Conservation (phyloP, 1,284 basidiomycete species). For the Cutaneotrichosporon mucoides region DNA sequence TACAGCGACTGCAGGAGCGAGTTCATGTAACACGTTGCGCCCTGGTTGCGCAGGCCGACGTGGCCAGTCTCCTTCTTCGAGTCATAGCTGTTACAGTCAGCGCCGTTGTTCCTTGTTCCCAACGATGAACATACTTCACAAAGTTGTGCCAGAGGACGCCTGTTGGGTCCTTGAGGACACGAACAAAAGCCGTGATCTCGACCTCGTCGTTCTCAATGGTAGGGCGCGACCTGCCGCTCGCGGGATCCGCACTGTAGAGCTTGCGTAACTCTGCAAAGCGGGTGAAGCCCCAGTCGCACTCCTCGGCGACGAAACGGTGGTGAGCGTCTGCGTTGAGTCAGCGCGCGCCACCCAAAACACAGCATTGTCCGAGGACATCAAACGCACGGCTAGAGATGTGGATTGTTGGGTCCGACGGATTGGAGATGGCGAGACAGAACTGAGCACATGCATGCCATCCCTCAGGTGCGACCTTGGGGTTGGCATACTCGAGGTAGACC, state of each 20-base stretch:
- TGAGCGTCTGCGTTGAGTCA: conserved; percentile 71
- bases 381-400: conserved; percentile 92
- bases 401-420: conserved; percentile 88
- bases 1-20: conserved; percentile 94
- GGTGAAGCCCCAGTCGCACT: conserved; percentile 99
- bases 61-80: conserved; percentile 99
- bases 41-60: conserved; percentile 98
- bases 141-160: conserved; percentile 99
- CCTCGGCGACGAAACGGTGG: conserved; percentile 98
- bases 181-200: conserved; percentile 91
- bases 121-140: conserved; percentile 66
- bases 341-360: neutral
- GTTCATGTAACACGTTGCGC: conserved; percentile 99
- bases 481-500: conserved; percentile 98
- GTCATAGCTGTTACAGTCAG: conserved; percentile 72
- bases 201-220: conserved; percentile 96
- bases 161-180: conserved; percentile 98
- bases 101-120: too few species aligned
- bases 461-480: conserved; percentile 93
- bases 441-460: conserved; percentile 99
- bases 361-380: neutral
- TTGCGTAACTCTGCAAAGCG: conserved; percentile 98
- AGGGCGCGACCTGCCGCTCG: conserved; percentile 67
- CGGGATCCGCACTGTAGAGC: conserved; percentile 70
- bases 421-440: conserved; percentile 97